phyloP scores from a whole-genome alignment of 1,139 yeast genomes.

The Nematodospora anomalae region DNA sequence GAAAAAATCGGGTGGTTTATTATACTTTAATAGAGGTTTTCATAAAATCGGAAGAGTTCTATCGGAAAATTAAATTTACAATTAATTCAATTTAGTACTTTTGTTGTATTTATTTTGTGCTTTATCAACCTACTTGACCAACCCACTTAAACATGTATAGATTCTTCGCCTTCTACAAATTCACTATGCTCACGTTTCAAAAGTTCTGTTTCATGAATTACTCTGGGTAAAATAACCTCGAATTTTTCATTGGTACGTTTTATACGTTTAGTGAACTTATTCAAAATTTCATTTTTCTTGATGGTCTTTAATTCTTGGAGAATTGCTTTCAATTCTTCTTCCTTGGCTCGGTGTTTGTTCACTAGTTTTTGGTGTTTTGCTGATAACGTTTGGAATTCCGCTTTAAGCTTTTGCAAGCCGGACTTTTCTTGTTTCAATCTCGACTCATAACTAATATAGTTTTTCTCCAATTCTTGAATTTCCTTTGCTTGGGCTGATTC shows the following conservation, averaged over 20 bases:
- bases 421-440: conserved; percentile 23
- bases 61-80: conserved; percentile 13
- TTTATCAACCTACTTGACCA: too few species aligned
- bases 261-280: conserved; percentile 30
- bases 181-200: conserved; percentile 15
- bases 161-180: conserved; percentile 7
- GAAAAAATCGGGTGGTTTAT: conserved; percentile 51
- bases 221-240: conserved; percentile 38
- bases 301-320: conserved; percentile 30
- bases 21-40: conserved; percentile 65
- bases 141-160: conserved; percentile 8
- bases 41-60: conserved; percentile 53
- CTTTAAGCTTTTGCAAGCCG: conserved; percentile 24
- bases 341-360: conserved; percentile 24
- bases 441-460: conserved; percentile 27
- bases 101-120: too few species aligned
- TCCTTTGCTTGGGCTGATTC: conserved; percentile 23
- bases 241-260: conserved; percentile 37
- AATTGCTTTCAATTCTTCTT: conserved; percentile 28
- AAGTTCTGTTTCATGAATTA: conserved; percentile 22
- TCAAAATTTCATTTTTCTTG: conserved; percentile 28
- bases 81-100: too few species aligned
- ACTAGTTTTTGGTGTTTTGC: conserved; percentile 30
- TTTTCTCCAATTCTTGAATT: conserved; percentile 26
- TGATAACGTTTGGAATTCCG: conserved; percentile 22